Base-by-base conservation (phyloP, 306 rosid genomes). In the Cicer arietinum region DNA sequence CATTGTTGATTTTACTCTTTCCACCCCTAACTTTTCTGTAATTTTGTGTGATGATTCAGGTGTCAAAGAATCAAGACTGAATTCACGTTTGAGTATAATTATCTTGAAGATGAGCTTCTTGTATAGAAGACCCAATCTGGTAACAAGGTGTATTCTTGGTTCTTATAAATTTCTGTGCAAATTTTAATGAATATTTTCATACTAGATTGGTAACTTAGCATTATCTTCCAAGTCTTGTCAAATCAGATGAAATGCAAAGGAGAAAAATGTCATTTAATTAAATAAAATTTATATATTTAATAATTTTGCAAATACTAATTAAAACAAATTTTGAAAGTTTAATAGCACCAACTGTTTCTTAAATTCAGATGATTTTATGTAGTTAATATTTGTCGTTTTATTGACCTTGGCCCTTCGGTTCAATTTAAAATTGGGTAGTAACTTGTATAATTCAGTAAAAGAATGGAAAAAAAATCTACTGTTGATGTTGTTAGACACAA, bases 31-130 rank as follows among this genome's bases (percentile, higher is more conserved):
- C 47, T 37, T 73, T 3, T 73, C 39, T 42, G 53, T 54, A 6
- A 58, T 40, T 81, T 82, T 69, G 43, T 74, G 47, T 80, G 79
- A 71, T 54, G 75, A 17, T 81, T 72, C 92, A 94, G 97, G 98
- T 94, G 98, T 77, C 98, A 94, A 71, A 86, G 98, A 84, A 94
- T 94, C 85, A 94, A 91, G 89, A 88, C 92, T 0, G 98, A 91
- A 46, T 94, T 94, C 82, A 91, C 97, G 53, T 94, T 94, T 78
- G 98, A 94, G 82, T 94, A 94, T 67, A 91, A 90, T 82, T 86
- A 90, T 79, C 98, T 94, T 64, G 98, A 94, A 87, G 98, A 94
- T 69, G 98, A 94, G 75, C 96, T 89, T 78, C 82, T 87, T 68
- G 90, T 80, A 81, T 94, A 91, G 90, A 88, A 60, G 84, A 72